Evolutionary conservation across 2,329 filamentous ascomycete genomes (phyloP).

Genomic region (Phaeomoniella chlamydospora): DNA sequence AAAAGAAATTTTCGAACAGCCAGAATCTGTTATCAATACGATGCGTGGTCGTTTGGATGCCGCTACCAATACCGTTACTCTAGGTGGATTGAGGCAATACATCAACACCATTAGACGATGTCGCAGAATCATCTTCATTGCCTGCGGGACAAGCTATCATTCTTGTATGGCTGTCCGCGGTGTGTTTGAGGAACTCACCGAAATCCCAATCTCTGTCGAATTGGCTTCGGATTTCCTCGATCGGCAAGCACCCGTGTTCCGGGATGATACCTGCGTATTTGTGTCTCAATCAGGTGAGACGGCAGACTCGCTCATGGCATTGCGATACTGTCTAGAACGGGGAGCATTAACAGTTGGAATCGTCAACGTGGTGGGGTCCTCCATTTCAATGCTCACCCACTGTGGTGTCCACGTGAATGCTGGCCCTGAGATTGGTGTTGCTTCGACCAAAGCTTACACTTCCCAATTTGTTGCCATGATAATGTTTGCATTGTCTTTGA

Average conservation of each 20-base stretch:
- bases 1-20: constrained; percentile 99
- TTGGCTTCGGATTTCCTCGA: constrained; percentile 97
- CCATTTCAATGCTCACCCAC: constrained; percentile 96
- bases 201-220: constrained; percentile 95
- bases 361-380: constrained; percentile 96
- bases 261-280: constrained; percentile 97
- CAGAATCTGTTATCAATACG: constrained; percentile 97
- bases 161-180: constrained; percentile 99
- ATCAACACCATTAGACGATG: constrained; percentile 93
- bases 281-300: constrained; percentile 98
- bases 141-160: constrained; percentile 95
- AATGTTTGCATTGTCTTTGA: constrained; percentile 95
- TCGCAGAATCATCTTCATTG: constrained; percentile 96
- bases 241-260: constrained; percentile 92
- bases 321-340: constrained; percentile 95
- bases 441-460: constrained; percentile 97
- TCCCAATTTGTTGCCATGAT: constrained; percentile 99
- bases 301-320: constrained; percentile 89
- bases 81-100: constrained; percentile 91
- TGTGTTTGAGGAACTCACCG: constrained; percentile 92
- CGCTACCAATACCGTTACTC: constrained; percentile 84
- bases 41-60: constrained; percentile 97
- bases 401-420: constrained; percentile 99
- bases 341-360: constrained; percentile 95
- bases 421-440: constrained; percentile 95